A percentile compares a stretch with the other conserved stretches of the same genome.
Evolutionary conservation across 345 rosid genomes (phyloP).

Genomic region (Durio zibethinus): DNA sequence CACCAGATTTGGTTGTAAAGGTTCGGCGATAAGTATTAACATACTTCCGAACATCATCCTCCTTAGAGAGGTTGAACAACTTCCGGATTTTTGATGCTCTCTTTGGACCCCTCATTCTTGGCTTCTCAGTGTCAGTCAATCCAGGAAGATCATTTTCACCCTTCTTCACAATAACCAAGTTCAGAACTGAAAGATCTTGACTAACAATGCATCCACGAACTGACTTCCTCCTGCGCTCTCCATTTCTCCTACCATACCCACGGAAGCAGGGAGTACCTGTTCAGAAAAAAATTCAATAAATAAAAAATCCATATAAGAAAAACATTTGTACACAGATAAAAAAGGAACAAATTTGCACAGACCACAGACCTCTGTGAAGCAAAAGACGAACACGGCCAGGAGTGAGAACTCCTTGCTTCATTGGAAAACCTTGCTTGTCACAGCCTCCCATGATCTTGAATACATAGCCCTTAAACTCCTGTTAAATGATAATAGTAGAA

Average conservation of each 20-base stretch:
- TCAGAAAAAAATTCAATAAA: not conserved
- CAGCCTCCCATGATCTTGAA: slow-evolving; percentile 93
- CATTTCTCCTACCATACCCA: slow-evolving; percentile 73
- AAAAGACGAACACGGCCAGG: slow-evolving; percentile 82
- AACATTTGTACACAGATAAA: not conserved
- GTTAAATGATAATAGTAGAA: not conserved
- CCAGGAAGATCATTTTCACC: slow-evolving; percentile 87
- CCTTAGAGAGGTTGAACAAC: slow-evolving; percentile 79
- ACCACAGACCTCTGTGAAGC: slow-evolving; percentile 60
- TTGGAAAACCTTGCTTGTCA: slow-evolving; percentile 89
- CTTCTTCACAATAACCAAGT: slow-evolving; percentile 86
- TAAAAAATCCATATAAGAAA: not conserved
- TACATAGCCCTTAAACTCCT: slow-evolving; percentile 85
- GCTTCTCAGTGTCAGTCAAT: slow-evolving; percentile 81
- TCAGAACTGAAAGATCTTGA: slow-evolving; percentile 79
- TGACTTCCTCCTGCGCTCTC: slow-evolving; percentile 84
- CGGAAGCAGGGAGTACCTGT: slow-evolving; percentile 82
- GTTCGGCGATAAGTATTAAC: slow-evolving; percentile 84
- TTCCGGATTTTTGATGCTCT: slow-evolving; percentile 88
- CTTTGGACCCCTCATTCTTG: slow-evolving; percentile 96
- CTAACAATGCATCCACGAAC: slow-evolving; percentile 92
- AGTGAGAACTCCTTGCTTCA: slow-evolving; percentile 89
- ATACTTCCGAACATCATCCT: slow-evolving; percentile 88
- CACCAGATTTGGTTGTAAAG: slow-evolving; percentile 71
- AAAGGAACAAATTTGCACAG: not conserved